Evolutionary conservation across 805 yeast species (phyloP).

Genomic region (Pichia occidentalis): DNA sequence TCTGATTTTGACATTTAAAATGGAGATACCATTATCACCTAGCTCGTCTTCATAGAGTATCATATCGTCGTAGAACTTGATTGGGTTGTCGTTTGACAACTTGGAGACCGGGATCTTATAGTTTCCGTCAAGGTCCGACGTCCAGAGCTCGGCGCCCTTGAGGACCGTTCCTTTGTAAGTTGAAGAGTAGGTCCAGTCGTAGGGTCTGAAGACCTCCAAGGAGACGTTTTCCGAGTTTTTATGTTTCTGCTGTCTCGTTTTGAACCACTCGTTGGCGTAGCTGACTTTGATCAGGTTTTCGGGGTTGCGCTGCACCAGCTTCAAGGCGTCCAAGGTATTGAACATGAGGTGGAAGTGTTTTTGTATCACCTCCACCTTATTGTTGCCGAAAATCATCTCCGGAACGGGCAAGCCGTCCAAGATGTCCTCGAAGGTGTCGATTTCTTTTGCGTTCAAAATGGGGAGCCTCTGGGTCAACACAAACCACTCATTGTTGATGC

Average conservation of each 20-base stretch:
- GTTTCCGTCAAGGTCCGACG: slow-evolving; percentile 22
- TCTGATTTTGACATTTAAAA: slow-evolving; percentile 70
- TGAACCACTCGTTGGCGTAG: slow-evolving; percentile 80
- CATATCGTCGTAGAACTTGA: slow-evolving; percentile 82
- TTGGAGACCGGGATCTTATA: slow-evolving; percentile 59
- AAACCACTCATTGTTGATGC: slow-evolving; percentile 62
- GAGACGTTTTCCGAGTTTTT: slow-evolving; percentile 20
- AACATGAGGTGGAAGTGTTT: slow-evolving; percentile 43
- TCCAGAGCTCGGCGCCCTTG: slow-evolving; percentile 12
- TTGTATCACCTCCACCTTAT: slow-evolving; percentile 41
- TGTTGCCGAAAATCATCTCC: slow-evolving; percentile 95
- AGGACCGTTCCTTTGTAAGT: slow-evolving; percentile 58
- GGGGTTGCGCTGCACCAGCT: slow-evolving; percentile 44
- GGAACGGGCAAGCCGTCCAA: slow-evolving; percentile 74
- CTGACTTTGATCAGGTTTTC: slow-evolving; percentile 57
- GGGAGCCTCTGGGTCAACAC: slow-evolving; percentile 69
- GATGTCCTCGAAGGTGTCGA: slow-evolving; percentile 57
- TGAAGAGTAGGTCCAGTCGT: slow-evolving; percentile 95
- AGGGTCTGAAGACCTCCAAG: slow-evolving; percentile 68
- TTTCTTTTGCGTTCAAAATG: slow-evolving; percentile 64
- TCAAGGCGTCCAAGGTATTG: slow-evolving; percentile 72
- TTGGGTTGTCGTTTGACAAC: slow-evolving; percentile 69
- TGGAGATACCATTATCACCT: slow-evolving; percentile 91
- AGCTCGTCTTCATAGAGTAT: slow-evolving; percentile 89
- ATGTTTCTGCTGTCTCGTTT: slow-evolving; percentile 32